Percentiles rank a stretch among this genome's conserved stretches.
Evolutionary conservation across 192 early-diverging fungal species (phyloP).

Genomic region (Backusella liffmaniae): DNA sequence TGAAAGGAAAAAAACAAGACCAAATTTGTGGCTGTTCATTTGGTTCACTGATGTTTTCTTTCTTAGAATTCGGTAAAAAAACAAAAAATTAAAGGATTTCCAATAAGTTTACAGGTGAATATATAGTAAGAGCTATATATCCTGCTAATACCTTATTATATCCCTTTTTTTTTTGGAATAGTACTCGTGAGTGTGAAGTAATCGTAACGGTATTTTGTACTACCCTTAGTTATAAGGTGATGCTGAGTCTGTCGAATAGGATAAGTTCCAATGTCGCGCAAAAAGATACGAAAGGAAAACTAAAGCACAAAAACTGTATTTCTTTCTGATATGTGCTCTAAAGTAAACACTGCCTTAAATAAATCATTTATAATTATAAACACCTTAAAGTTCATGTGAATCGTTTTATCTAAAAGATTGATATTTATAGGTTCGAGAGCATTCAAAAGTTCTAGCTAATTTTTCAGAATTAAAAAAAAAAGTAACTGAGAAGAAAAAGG

Average conservation of each 20-base stretch:
- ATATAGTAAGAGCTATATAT: neutral
- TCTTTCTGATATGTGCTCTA: neutral
- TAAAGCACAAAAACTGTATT: neutral
- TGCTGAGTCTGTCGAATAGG: neutral
- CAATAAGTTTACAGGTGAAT: neutral
- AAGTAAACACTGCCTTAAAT: too few species aligned
- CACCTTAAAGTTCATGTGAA: too few species aligned
- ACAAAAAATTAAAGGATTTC: neutral
- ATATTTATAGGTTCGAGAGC: too few species aligned
- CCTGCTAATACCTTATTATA: neutral
- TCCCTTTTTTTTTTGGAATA: neutral
- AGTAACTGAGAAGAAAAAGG: too few species aligned
- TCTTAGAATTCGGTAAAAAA: neutral
- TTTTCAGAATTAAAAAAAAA: too few species aligned
- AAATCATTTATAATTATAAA: too few species aligned
- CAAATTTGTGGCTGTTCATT: slow-evolving; percentile 1
- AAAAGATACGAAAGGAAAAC: neutral
- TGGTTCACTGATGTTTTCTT: neutral
- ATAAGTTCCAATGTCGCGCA: neutral
- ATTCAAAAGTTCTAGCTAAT: too few species aligned
- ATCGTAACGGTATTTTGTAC: neutral
- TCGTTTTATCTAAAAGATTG: too few species aligned
- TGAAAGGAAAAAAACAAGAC: neutral
- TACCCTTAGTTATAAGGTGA: neutral
- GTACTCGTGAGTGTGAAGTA: neutral